Evolutionary conservation across 2,329 filamentous ascomycete species (phyloP), one percentile per base, ranked within the genome.

Genomic region (Coleophoma cylindrospora): DNA sequence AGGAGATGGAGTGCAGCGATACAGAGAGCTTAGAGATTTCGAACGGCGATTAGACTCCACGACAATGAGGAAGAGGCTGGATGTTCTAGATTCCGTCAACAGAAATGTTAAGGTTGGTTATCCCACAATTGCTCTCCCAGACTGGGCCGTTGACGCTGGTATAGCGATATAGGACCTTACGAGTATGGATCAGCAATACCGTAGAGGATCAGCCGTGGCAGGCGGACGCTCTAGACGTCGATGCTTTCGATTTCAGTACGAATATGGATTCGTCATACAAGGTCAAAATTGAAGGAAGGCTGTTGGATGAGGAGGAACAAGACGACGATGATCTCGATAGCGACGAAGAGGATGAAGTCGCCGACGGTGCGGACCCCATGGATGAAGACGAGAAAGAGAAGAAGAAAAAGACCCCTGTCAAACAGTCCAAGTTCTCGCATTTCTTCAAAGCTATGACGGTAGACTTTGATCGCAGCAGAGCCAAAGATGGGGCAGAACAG

Each of bases 191-290:
- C 62, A 91, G 84, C 62, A 99, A 99, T 69, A 96, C 91, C 1
- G 90, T 86, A 34, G 90, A 96, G 68, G 89, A 94, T 64, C 94
- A 99, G 70, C 85, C 87, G 33, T 97, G 94, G 94, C 94, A 99
- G 70, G 79, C 76, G 37, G 81, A 77, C 59, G 75, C 74, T 38
- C 74, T 86, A 53, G 84, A 85, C 53, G 79, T 85, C 11, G 85
- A 92, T 64, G 81, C 81, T 34, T 94, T 94, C 57, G 91, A 95
- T 64, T 91, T 95, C 63, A 84, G 83, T 48, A 83, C 84, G 47
- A 89, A 83, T 55, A 77, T 80, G 58, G 86, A 91, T 59, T 87
- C 89, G 2, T 87, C 85, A 11, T 99, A 91, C 67, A 83, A 86
- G 50, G 89, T 99, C 58, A 95, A 91, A 72, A 92, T 99, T 54